Evolutionary conservation across 2,329 filamentous ascomycete species (phyloP).

Genomic region (Cordyceps militaris): DNA sequence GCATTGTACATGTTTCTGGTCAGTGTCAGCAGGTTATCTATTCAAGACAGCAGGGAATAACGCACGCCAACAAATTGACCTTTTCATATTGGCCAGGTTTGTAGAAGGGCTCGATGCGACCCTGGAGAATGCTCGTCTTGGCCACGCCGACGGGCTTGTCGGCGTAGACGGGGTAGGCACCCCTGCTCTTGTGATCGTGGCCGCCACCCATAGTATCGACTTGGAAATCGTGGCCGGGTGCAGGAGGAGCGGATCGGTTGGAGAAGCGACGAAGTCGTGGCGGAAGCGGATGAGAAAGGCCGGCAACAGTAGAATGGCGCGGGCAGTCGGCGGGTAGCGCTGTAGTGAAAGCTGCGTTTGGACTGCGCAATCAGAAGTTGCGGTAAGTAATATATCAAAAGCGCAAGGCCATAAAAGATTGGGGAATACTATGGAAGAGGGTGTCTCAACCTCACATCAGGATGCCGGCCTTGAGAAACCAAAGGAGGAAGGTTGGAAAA

Average conservation of each 20-base stretch:
- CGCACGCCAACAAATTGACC: slow-evolving; percentile 66
- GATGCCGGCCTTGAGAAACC: background rate
- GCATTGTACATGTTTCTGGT: slow-evolving; percentile 33
- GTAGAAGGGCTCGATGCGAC: slow-evolving; percentile 77
- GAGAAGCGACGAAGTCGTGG: slow-evolving; percentile 25
- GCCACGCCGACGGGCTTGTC: slow-evolving; percentile 61
- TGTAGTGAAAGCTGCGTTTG: background rate
- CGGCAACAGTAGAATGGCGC: slow-evolving; percentile 10
- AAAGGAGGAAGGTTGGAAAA: background rate
- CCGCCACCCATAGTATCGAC: slow-evolving; percentile 45
- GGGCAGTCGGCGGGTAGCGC: slow-evolving; percentile 9
- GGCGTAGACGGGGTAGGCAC: slow-evolving; percentile 46
- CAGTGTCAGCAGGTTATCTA: slow-evolving; percentile 16
- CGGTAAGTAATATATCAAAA: background rate
- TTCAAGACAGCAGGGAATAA: slow-evolving; percentile 7
- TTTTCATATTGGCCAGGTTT: slow-evolving; percentile 69
- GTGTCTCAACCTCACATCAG: background rate
- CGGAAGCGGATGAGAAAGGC: slow-evolving; percentile 9
- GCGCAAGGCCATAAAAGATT: background rate
- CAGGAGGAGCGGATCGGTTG: slow-evolving; percentile 32
- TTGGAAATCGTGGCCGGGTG: slow-evolving; percentile 24
- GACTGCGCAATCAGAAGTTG: slow-evolving; percentile 9
- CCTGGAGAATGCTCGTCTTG: slow-evolving; percentile 78
- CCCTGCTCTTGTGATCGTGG: slow-evolving; percentile 35
- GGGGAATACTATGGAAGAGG: background rate